Base-by-base conservation (phyloP, 2,329 filamentous ascomycete genomes). In the Colletotrichum tanaceti region DNA sequence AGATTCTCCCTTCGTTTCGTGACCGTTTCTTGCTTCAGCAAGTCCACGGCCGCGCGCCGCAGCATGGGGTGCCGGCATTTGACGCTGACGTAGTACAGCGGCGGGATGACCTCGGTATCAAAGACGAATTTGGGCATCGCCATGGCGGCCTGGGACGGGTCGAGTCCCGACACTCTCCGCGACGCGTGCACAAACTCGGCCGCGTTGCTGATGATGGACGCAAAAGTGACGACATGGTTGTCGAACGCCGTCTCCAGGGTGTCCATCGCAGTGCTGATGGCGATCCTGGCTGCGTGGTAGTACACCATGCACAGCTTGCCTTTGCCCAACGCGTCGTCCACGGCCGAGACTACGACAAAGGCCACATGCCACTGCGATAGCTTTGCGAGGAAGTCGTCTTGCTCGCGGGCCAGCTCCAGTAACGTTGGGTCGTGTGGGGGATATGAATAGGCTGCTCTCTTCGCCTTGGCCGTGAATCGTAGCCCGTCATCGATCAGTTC, bases 51-150 rank as follows among this genome's bases (percentile, higher is more conserved):
- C 1, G 79, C 76, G 0, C 80, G 75, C 14, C 82, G 72, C 5
- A 83, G 74, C 18, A 79, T 72, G 0, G 78, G 85, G 65, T 83
- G 81, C 1, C 81, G 76, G 57, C 80, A 83, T 59, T 80, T 81
- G 43, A 74, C 72, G 0, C 74, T 77, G 7, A 79, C 77, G 70
- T 80, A 84, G 71, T 81, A 83, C 0, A 84, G 71, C 0, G 81
- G 79, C 0, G 80, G 78, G 32, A 83, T 75, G 0, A 83, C 62
- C 22, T 82, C 80, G 14, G 80, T 82, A 46, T 83, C 81, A 53
- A 83, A 84, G 6, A 76, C 78, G 43, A 84, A 84, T 7, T 52
- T 65, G 16, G 62, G 65, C 28, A 44, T 60, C 11, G 43, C 28
- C 41, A 49, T 60, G 18, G 55, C 43, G 4, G 72, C 72, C 22